Evolutionary conservation across 768 basidiomycete genomes (phyloP), one percentile per base, ranked within the genome.

Genomic region (Boletus bicolor): DNA sequence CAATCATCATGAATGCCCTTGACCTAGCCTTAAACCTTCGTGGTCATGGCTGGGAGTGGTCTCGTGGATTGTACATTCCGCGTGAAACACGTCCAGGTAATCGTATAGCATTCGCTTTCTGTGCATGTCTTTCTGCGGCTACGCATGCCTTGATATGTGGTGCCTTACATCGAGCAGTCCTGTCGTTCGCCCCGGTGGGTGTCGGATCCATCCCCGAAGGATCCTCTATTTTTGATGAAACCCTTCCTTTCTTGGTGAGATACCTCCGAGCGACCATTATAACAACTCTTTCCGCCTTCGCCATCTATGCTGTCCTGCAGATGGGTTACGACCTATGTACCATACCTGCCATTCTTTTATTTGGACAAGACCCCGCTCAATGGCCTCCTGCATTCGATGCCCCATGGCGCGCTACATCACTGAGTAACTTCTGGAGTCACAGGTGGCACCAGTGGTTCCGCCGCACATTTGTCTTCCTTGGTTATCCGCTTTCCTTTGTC

Each of bases 11-110:
- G 42, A 78, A 87, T 53, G 77, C 79, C 2, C 58, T 77, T 14
- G 84, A 87, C 51, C 74, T 88, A 19, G 58, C 57, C 26, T 72
- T 69, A 60, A 83, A 78, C 56, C 60, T 82, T 14, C 82, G 86
- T 17, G 86, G 86, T 7, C 63, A 74, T 44, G 84, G 82, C 14
- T 87, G 86, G 85, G 71, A 79, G 42, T 86, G 83, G 79, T 82
- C 83, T 2, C 59, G 68, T 30, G 57, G 62, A 26, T 14, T 65
- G 10, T 50, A 64, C 45, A 36, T 70, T 26, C 67, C 73, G 6
- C 66, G 54, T 6, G 78, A 80, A 58, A 76, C 71, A 10, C 77
- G 79, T 19, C 73, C 76, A 2, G 56, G 64, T 1, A 75, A 78
- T 21, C 73, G 65, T 9, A 17, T 55, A 1, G 57, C 66, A 14